Evolutionary conservation across 768 basidiomycete genomes (phyloP).

Genomic region (Pleurotus cornucopiae): DNA sequence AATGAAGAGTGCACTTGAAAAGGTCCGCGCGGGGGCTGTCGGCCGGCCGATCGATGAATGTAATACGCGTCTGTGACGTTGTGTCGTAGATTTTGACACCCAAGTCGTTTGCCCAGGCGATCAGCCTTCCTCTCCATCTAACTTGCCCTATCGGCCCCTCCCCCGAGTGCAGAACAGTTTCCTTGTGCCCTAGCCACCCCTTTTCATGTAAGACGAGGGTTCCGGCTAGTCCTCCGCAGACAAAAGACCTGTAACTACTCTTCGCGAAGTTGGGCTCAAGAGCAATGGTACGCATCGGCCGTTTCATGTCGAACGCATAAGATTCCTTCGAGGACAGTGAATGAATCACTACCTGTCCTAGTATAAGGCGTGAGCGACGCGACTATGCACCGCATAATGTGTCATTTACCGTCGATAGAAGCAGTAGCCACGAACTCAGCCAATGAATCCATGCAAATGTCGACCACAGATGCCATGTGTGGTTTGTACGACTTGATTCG

Average conservation of each 20-base stretch:
- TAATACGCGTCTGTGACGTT: slow-evolving; percentile 68
- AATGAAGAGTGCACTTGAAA: slow-evolving; percentile 87
- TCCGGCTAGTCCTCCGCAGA: slow-evolving; percentile 91
- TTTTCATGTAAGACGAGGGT: slow-evolving; percentile 86
- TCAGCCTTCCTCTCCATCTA: slow-evolving; percentile 79
- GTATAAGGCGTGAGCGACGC: slow-evolving; percentile 16
- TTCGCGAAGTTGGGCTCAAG: slow-evolving; percentile 90
- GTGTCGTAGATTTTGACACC: slow-evolving; percentile 95
- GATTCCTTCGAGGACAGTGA: slow-evolving; percentile 76
- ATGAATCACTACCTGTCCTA: slow-evolving; percentile 89
- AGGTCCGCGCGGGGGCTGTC: slow-evolving; percentile 90
- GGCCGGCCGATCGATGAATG: slow-evolving; percentile 77
- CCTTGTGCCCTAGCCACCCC: slow-evolving; percentile 94
- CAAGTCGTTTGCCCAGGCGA: slow-evolving; percentile 95
- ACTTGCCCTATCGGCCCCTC: slow-evolving; percentile 96
- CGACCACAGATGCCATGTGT: slow-evolving; percentile 82
- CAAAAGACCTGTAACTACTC: slow-evolving; percentile 70
- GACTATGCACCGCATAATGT: neutral
- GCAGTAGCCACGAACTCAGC: slow-evolving; percentile 90
- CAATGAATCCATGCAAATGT: slow-evolving; percentile 79
- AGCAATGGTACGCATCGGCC: slow-evolving; percentile 86
- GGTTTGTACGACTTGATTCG: slow-evolving; percentile 88
- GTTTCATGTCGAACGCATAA: slow-evolving; percentile 85
- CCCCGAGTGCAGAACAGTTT: slow-evolving; percentile 71
- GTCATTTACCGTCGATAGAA: slow-evolving; percentile 80